These are phyloP conservation scores for Rugonectria rugulosa DNA, from an alignment of 2,329 filamentous ascomycete species.

Conservation along the genomic window DNA sequence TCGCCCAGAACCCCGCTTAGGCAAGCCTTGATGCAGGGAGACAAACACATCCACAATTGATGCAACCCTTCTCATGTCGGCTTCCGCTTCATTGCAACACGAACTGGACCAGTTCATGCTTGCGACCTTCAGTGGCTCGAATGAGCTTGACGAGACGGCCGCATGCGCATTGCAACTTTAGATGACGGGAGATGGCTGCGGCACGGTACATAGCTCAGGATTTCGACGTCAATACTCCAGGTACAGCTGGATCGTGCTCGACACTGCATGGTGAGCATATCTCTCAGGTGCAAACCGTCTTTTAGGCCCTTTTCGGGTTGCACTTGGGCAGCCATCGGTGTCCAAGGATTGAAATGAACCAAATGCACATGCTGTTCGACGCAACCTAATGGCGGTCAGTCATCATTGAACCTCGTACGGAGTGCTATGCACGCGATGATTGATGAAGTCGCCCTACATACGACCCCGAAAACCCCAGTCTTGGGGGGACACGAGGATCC, in stretches of 20 bases:
- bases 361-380: background rate
- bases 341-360: conserved; percentile 5
- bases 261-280: background rate
- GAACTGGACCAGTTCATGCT: conserved; percentile 21
- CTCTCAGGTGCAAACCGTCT: background rate
- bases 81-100: conserved; percentile 22
- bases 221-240: background rate
- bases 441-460: background rate
- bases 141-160: conserved; percentile 11
- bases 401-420: background rate
- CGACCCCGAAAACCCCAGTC: background rate
- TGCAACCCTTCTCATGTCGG: conserved; percentile 16
- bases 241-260: conserved; percentile 1
- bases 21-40: conserved; percentile 15
- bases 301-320: background rate
- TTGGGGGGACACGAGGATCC: background rate
- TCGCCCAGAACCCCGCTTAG: conserved; percentile 21
- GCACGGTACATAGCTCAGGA: background rate
- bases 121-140: conserved; percentile 24
- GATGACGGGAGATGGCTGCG: background rate
- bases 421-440: background rate
- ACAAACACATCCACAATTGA: conserved; percentile 13
- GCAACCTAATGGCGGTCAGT: background rate
- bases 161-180: conserved; percentile 22
- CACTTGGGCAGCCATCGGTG: background rate